Conservation (phyloP, 208 protist species). For the Leptomonas pyrrhocoris region DNA sequence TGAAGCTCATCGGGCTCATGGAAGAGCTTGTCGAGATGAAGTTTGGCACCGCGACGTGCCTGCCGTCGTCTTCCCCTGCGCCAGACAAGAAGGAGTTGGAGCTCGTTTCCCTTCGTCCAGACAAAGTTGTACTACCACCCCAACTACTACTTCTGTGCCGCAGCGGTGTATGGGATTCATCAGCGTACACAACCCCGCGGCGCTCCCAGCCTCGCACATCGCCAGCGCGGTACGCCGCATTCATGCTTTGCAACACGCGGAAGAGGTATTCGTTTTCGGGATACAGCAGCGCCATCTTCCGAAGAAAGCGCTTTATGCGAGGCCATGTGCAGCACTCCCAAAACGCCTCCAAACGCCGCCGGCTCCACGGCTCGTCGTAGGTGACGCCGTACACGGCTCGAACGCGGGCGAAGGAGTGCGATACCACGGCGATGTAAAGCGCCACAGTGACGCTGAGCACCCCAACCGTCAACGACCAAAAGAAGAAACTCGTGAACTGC, state of each 20-base stretch:
- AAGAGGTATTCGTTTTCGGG: slow-evolving; percentile 6
- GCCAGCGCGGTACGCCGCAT: neutral
- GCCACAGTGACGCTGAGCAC: neutral
- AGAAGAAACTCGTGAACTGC: slow-evolving; percentile 15
- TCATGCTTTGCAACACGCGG: neutral
- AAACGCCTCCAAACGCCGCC: neutral
- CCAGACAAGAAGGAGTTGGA: no score
- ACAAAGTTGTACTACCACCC: no score
- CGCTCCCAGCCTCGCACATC: no score
- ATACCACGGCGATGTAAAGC: slow-evolving; percentile 1
- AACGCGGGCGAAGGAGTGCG: slow-evolving; percentile 9
- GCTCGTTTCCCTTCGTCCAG: no score
- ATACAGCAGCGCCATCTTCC: slow-evolving; percentile 2
- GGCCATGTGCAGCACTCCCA: slow-evolving; percentile 1
- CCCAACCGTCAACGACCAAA: slow-evolving; percentile 4
- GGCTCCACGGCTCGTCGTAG: slow-evolving; percentile 11
- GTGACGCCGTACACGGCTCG: slow-evolving; percentile 18
- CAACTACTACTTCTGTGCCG: no score
- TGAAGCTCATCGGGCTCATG: no score
- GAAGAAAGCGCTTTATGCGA: neutral
- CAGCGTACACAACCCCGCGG: no score
- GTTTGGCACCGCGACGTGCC: neutral
- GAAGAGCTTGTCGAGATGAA: no score
- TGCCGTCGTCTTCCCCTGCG: neutral
- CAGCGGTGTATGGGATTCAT: no score